A percentile compares a stretch with the other conserved stretches of the same genome.
Evolutionary conservation across 371 early-diverging fungal genomes (phyloP).

Genomic region (Mucor lusitanicus): DNA sequence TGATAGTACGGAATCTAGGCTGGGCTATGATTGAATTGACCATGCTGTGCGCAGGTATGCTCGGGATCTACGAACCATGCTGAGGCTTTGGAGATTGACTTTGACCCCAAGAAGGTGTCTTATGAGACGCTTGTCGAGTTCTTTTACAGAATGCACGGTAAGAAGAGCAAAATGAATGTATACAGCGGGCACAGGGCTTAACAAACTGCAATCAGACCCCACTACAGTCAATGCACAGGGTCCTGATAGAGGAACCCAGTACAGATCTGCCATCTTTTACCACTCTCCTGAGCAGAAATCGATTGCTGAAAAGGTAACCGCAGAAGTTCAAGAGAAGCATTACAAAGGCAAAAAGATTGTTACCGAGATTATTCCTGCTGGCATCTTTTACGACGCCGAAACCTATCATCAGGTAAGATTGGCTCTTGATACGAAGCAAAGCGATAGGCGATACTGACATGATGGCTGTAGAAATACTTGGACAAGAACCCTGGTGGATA

Average conservation of each 20-base stretch:
- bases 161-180: background rate
- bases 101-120: conserved; percentile 67
- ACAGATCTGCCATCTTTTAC: conserved; percentile 87
- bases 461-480: conserved; percentile 28
- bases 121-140: conserved; percentile 76
- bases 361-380: conserved; percentile 75
- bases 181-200: conserved; percentile 11
- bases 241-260: conserved; percentile 28
- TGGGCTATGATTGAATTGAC: background rate
- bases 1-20: background rate
- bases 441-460: background rate
- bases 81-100: conserved; percentile 80
- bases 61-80: conserved; percentile 79
- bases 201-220: conserved; percentile 23
- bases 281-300: conserved; percentile 72
- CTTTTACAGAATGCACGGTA: conserved; percentile 86
- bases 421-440: background rate
- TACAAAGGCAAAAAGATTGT: conserved; percentile 63
- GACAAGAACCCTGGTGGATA: conserved; percentile 47
- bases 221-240: conserved; percentile 45
- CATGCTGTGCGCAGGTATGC: conserved; percentile 52
- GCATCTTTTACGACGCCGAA: conserved; percentile 86
- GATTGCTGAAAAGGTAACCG: conserved; percentile 70
- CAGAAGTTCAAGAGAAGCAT: conserved; percentile 58
- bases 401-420: conserved; percentile 75